These are phyloP conservation scores for Phytophthora macrochlamydospora DNA, from an alignment of 352 stramenopile species.

Conservation along the genomic window DNA sequence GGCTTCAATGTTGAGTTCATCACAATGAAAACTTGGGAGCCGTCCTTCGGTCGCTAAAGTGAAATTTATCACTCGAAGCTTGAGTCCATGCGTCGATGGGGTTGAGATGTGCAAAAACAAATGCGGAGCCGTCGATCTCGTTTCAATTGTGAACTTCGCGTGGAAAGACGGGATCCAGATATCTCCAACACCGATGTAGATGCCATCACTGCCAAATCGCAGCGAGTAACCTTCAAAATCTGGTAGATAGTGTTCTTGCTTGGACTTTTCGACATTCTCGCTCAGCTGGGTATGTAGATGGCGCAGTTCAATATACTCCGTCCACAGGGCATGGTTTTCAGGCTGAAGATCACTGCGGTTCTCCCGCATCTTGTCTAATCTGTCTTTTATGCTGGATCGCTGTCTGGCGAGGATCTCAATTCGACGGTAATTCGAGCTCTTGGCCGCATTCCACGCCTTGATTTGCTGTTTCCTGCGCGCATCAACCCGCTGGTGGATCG, in stretches of 20 bases:
- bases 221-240: slow-evolving; percentile 65
- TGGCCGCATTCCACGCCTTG: slow-evolving; percentile 60
- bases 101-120: slow-evolving; percentile 70
- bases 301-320: slow-evolving; percentile 76
- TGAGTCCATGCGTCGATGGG: slow-evolving; percentile 53
- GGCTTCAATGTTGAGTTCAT: slow-evolving; percentile 79
- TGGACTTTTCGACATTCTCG: slow-evolving; percentile 65
- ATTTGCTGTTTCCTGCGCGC: slow-evolving; percentile 47
- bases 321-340: slow-evolving; percentile 54
- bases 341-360: slow-evolving; percentile 42
- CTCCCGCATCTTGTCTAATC: slow-evolving; percentile 63
- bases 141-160: slow-evolving; percentile 76
- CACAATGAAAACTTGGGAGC: slow-evolving; percentile 74
- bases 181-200: slow-evolving; percentile 76
- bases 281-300: slow-evolving; percentile 63
- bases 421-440: slow-evolving; percentile 61
- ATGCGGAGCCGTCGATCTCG: slow-evolving; percentile 60
- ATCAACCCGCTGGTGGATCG: slow-evolving; percentile 51
- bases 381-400: slow-evolving; percentile 59
- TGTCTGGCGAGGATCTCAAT: slow-evolving; percentile 74
- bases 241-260: slow-evolving; percentile 71
- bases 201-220: slow-evolving; percentile 67
- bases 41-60: slow-evolving; percentile 67
- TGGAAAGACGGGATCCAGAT: slow-evolving; percentile 79
- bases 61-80: slow-evolving; percentile 69